phyloP scores from a whole-genome alignment of 148 eudicot species.

The Vaccinium myrtillus region DNA sequence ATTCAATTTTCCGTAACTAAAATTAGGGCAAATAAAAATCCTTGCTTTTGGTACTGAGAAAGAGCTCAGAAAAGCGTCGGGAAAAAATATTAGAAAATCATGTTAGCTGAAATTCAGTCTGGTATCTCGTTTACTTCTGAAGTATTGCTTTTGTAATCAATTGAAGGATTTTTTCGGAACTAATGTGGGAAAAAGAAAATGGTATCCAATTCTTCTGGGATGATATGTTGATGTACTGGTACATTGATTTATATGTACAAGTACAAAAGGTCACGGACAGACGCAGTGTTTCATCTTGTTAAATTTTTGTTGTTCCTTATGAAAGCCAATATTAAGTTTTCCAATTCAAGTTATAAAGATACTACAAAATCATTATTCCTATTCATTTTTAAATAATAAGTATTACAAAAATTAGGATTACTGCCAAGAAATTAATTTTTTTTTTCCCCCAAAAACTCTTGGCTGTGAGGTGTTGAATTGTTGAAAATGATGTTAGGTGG shows the following conservation, averaged over 20 bases:
- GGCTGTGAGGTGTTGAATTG: no score
- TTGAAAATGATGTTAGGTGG: no score
- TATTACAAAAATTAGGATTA: no score
- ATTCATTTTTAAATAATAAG: no score
- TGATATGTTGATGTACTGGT: not conserved
- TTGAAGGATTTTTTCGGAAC: not conserved
- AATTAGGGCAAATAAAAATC: not conserved
- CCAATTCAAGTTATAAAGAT: no score
- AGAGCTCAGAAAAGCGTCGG: not conserved
- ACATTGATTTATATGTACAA: not conserved
- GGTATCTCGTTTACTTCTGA: not conserved
- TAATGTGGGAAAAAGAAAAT: not conserved
- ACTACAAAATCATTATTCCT: no score
- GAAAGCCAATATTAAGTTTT: no score
- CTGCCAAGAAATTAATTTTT: no score
- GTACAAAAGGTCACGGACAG: no score
- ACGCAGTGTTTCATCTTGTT: no score
- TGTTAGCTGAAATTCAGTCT: not conserved
- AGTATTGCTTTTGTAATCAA: not conserved
- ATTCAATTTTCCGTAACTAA: not conserved
- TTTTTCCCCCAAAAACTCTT: no score
- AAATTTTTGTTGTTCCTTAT: no score
- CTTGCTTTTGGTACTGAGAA: not conserved
- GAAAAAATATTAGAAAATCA: not conserved
- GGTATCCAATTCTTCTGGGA: not conserved